A percentile compares a stretch with the other conserved stretches of the same genome.
phyloP scores from a whole-genome alignment of 2,329 filamentous ascomycete species.

The Talaromyces atroroseus region DNA sequence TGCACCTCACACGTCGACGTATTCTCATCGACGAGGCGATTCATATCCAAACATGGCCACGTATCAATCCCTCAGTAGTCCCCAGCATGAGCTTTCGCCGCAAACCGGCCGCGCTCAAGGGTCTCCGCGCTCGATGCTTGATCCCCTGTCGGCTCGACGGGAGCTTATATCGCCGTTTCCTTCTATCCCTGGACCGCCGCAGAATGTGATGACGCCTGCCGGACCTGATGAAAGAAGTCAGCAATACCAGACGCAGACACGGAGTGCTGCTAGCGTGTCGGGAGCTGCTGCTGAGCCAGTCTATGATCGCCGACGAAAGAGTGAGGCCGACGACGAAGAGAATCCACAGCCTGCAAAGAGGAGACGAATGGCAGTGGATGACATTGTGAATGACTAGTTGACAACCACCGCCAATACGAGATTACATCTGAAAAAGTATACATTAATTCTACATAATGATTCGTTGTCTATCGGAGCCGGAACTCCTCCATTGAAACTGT shows the following conservation, averaged over 20 bases:
- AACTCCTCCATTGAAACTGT: neutral
- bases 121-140: conserved; percentile 20
- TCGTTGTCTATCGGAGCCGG: conserved; percentile 5
- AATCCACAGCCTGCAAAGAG: conserved; percentile 28
- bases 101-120: conserved; percentile 3
- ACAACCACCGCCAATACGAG: neutral
- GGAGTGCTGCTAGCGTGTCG: neutral
- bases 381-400: conserved; percentile 35
- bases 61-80: conserved; percentile 20
- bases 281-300: neutral
- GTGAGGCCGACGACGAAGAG: conserved; percentile 10
- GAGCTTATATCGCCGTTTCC: conserved; percentile 9
- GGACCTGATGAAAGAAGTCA: conserved; percentile 6
- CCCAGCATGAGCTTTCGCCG: conserved; percentile 17
- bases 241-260: neutral
- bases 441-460: neutral
- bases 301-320: conserved; percentile 6
- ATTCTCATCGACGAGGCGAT: conserved; percentile 28
- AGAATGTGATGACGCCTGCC: neutral
- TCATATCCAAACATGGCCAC: conserved; percentile 27
- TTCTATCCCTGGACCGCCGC: neutral
- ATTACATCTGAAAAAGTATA: neutral
- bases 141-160: conserved; percentile 21
- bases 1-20: conserved; percentile 16
- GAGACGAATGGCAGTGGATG: conserved; percentile 36